Percentiles rank a stretch among this genome's conserved stretches.
These are phyloP conservation scores for Pichia pseudocactophila DNA, from an alignment of 805 yeast species.

Conservation along the genomic window DNA sequence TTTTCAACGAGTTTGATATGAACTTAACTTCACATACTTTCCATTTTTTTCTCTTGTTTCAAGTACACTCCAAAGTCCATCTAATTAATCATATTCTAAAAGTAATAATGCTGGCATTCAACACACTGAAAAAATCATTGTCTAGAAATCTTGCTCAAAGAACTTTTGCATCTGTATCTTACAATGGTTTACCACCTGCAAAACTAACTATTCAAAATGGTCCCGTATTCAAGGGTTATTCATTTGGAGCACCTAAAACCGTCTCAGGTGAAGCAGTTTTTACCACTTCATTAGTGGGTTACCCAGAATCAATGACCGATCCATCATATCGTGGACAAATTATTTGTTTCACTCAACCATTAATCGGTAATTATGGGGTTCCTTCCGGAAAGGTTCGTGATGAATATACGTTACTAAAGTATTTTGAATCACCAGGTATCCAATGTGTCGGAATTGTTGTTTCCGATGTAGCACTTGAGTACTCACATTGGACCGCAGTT, in stretches of 20 bases:
- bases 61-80: too few relatives aligned
- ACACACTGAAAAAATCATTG: slow-evolving; percentile 6
- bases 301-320: slow-evolving; percentile 98
- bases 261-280: slow-evolving; percentile 96
- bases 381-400: slow-evolving; percentile 80
- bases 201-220: slow-evolving; percentile 88
- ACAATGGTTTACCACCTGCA: slow-evolving; percentile 58
- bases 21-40: too few relatives aligned
- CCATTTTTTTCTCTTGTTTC: too few relatives aligned
- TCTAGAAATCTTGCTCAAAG: neutral
- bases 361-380: slow-evolving; percentile 97
- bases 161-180: slow-evolving; percentile 20
- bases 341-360: slow-evolving; percentile 91
- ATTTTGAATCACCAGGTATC: slow-evolving; percentile 82
- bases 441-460: slow-evolving; percentile 97
- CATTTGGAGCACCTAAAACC: slow-evolving; percentile 91
- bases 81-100: too few relatives aligned
- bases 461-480: slow-evolving; percentile 87
- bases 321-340: slow-evolving; percentile 98
- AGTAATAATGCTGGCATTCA: slow-evolving; percentile 11
- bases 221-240: slow-evolving; percentile 84
- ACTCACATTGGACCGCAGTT: slow-evolving; percentile 99
- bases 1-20: neutral
- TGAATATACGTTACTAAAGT: slow-evolving; percentile 75
- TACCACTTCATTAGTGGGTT: slow-evolving; percentile 95